Evolutionary conservation across 495 filamentous ascomycete species (phyloP).

Genomic region (Friedmanniomyces endolithicus): DNA sequence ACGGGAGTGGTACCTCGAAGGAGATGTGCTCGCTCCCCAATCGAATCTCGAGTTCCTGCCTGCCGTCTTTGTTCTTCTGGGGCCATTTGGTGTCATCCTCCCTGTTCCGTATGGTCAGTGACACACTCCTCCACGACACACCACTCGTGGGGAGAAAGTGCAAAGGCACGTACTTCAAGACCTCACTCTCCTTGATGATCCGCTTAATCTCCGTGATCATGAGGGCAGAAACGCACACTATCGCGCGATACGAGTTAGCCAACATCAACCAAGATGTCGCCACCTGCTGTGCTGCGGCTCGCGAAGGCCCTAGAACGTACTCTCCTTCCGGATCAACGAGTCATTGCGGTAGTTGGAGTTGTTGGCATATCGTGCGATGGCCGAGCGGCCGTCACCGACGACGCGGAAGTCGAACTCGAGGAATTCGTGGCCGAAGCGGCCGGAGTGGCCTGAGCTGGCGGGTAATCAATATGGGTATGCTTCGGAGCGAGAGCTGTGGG

Average conservation of each 20-base stretch:
- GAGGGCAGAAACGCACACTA: constrained; percentile 94
- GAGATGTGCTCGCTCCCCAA: constrained; percentile 94
- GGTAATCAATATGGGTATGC: neutral
- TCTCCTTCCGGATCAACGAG: constrained; percentile 97
- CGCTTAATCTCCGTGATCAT: constrained; percentile 89
- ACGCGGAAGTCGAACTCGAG: constrained; percentile 96
- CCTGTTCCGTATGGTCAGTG: constrained; percentile 35
- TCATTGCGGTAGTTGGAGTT: constrained; percentile 99
- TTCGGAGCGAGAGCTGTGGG: neutral
- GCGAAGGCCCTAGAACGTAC: constrained; percentile 39
- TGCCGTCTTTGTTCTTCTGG: constrained; percentile 96
- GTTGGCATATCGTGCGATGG: constrained; percentile 92
- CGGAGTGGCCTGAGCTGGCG: constrained; percentile 85
- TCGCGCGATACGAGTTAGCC: constrained; percentile 58
- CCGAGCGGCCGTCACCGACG: constrained; percentile 86
- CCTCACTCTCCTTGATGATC: constrained; percentile 95
- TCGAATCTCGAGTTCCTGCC: constrained; percentile 92
- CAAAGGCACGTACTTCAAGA: constrained; percentile 64
- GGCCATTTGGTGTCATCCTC: constrained; percentile 99
- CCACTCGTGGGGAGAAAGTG: too few species aligned
- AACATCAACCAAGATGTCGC: too few species aligned
- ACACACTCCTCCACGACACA: neutral
- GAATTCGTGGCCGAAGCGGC: constrained; percentile 97
- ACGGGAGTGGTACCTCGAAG: constrained; percentile 58
- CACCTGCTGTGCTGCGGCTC: too few species aligned